Evolutionary conservation across 768 basidiomycete species (phyloP).

Genomic region (Mycena maculata): DNA sequence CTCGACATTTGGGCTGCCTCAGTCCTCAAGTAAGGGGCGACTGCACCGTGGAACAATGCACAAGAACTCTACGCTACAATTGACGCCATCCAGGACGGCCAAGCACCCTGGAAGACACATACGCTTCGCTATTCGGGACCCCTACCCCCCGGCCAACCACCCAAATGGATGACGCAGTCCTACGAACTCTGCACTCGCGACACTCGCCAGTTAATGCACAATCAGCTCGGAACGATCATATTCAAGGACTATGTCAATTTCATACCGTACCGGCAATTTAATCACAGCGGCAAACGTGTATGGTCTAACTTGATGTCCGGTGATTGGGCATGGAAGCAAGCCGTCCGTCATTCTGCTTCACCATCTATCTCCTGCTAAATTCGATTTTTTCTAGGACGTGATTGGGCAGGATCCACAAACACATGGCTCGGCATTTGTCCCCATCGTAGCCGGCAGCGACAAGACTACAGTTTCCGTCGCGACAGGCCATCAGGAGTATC

Average conservation of each 20-base stretch:
- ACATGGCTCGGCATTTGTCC: constrained; percentile 47
- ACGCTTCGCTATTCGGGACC: constrained; percentile 5
- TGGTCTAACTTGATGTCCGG: constrained; percentile 43
- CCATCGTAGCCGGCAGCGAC: constrained; percentile 53
- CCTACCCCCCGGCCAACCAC: not conserved
- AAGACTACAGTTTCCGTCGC: constrained; percentile 56
- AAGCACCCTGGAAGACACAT: not conserved
- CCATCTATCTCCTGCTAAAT: not conserved
- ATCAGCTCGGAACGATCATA: not conserved
- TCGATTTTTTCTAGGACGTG: constrained; percentile 24
- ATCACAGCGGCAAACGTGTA: constrained; percentile 35
- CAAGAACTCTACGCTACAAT: not conserved
- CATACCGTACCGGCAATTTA: constrained; percentile 42
- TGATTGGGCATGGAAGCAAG: constrained; percentile 44
- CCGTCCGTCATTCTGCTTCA: constrained; percentile 37
- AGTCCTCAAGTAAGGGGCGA: too few relatives aligned
- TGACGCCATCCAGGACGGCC: not conserved
- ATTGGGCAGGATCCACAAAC: constrained; percentile 33
- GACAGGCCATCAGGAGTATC: constrained; percentile 53
- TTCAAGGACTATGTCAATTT: constrained; percentile 32
- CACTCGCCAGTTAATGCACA: not conserved
- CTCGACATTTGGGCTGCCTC: too few relatives aligned
- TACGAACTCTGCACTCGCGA: constrained; percentile 23
- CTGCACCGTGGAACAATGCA: constrained; percentile 21
- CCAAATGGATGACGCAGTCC: constrained; percentile 15